Base-by-base conservation (phyloP, 768 basidiomycete genomes). In the Leccinum broughii region DNA sequence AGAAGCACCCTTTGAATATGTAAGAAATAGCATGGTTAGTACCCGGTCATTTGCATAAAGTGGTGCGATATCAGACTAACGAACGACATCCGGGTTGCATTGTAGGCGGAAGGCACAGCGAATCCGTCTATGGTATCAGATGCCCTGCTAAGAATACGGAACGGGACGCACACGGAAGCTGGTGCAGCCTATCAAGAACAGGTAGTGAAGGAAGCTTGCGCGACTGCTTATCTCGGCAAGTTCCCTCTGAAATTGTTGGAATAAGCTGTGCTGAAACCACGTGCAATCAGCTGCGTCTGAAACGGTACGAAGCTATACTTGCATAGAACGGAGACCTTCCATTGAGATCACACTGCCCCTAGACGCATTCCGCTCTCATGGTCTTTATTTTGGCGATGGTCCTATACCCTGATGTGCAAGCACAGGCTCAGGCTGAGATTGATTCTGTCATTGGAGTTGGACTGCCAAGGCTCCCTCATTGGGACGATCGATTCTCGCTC, bases 301-400 rank as follows among this genome's bases (percentile, higher is more conserved):
- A 60, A 64, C 66, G 49, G 64, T 70, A 58, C 20, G 68, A 56
- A 56, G 53, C 22, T 15, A 10, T 49, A 60, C 20, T 55, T 51
- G 44, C 32, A 49, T 32, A 35, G 13, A 48, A 13, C n/a, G 24
- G 53, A 9, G n/a, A 10, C 10, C 54, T 57, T 62, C 48, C 44
- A 65, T 57, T 59, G 46, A 55, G 48, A 56, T 59, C 32, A 60
- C 54, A 58, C 57, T 58, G 49, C 56, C 59, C 50, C 28, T 10
- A 55, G 72, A 70, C 65, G 10, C 59, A 11, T 6, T 72, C 67
- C 32, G 62, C 61, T n/a, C 41, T 68, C 22, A 51, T 58, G 55
- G 57, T 56, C 20, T 71, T 73, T 54, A 22, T 70, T 28, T 61
- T 70, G 54, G 70, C 48, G 24, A 68, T 72, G 70, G 46, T 72